phyloP scores from a whole-genome alignment of 495 filamentous ascomycete species.

The Penicillium riverlandense region DNA sequence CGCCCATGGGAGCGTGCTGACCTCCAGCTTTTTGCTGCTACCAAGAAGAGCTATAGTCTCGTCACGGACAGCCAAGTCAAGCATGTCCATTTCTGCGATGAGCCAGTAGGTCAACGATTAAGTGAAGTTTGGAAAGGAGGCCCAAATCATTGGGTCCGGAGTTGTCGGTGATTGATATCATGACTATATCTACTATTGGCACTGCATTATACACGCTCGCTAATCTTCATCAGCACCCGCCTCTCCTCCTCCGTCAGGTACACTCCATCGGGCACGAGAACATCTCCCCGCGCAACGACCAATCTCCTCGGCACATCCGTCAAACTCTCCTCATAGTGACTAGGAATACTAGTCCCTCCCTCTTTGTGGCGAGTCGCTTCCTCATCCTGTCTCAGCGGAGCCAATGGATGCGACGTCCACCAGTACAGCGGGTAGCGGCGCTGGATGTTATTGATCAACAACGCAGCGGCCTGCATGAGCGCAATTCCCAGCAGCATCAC shows the following conservation, averaged over 20 bases:
- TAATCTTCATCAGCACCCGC: slow-evolving; percentile 22
- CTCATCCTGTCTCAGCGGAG: slow-evolving; percentile 11
- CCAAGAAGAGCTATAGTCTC: too few species aligned
- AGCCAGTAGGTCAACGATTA: too few species aligned
- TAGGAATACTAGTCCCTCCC: slow-evolving; percentile 3
- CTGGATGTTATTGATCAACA: slow-evolving; percentile 71
- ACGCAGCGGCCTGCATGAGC: slow-evolving; percentile 59
- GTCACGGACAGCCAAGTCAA: too few species aligned
- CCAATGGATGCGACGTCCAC: slow-evolving; percentile 40
- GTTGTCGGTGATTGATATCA: too few species aligned
- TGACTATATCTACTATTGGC: too few species aligned
- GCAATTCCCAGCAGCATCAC: slow-evolving; percentile 57
- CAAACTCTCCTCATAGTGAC: slow-evolving; percentile 20
- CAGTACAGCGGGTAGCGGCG: slow-evolving; percentile 74
- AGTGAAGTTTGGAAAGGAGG: too few species aligned
- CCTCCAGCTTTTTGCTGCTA: too few species aligned
- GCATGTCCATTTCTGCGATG: too few species aligned
- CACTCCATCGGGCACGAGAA: slow-evolving; percentile 28
- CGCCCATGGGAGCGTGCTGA: too few species aligned
- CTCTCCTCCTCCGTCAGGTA: slow-evolving; percentile 26
- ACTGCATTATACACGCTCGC: slow-evolving; percentile 19
- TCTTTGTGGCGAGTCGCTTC: slow-evolving; percentile 15
- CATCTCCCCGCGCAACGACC: slow-evolving; percentile 20
- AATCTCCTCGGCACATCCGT: slow-evolving; percentile 22
- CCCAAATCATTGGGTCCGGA: not conserved